Evolutionary conservation across 2,329 filamentous ascomycete species (phyloP), one percentile per base, ranked within the genome.

Genomic region (Xylaria sp.): DNA sequence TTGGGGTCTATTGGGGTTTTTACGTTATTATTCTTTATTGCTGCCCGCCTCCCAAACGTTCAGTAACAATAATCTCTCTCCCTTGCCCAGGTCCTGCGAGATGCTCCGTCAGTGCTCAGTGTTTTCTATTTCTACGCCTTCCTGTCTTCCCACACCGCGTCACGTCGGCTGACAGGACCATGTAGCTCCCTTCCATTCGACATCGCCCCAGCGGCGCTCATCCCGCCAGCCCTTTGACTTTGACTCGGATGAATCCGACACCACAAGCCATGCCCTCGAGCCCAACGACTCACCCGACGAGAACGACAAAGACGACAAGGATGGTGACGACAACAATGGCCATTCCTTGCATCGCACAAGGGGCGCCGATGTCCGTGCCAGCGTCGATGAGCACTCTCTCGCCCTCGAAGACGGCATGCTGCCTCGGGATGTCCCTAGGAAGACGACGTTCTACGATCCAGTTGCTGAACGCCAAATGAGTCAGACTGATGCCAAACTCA

Each of bases 381-480:
- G 75, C 78, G 36, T 45, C 63, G 76, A 76, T 48, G 76, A 75
- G 41, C 71, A 75, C 50, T 75, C 76, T 28, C 68, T 66, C n/a
- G 63, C 72, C 57, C 70, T 76, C 15, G 75, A 74, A 52, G 85
- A 87, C 34, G 88, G 87, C 63, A 87, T 90, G 84, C 82, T 91
- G 10, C 82, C 83, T 25, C 83, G 89, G 69, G 89, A 91, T 76
- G 77, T 88, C 60, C 88, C 87, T 39, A 85, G 85, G 68, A 91
- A 90, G 78, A 97, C 94, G 9, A 93, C 94, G 23, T 97, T 94
- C 78, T 97, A 97, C 81, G 94, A 97, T 80, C 93, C 95, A 76
- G 91, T 95, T 60, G 92, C 93, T 61, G 96, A 99, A 81, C 97
- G 96, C 76, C 93, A 95, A 76, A 92, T 97, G 89, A 97, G 91